These are phyloP conservation scores for Monosporascus cannonballus DNA, from an alignment of 2,329 filamentous ascomycete species.

Conservation along the genomic window DNA sequence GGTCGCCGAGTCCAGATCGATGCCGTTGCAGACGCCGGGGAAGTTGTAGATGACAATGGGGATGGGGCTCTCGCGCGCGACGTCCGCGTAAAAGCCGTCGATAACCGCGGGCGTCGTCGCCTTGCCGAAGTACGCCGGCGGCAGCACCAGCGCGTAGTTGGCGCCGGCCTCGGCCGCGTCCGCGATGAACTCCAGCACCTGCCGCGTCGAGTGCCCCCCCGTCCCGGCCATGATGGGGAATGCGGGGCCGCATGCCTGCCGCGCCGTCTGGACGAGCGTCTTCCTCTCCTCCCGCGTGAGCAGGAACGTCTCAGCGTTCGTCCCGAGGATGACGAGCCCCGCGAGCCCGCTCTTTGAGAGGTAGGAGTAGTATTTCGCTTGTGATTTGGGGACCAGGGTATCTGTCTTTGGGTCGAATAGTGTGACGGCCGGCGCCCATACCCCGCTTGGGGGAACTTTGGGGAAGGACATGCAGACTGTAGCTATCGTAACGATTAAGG, in stretches of 20 bases:
- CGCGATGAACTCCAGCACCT: slow-evolving; percentile 52
- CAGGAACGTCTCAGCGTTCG: slow-evolving; percentile 36
- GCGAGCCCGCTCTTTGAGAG: slow-evolving; percentile 32
- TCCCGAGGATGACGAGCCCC: slow-evolving; percentile 28
- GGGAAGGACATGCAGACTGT: slow-evolving; percentile 17
- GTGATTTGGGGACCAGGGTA: slow-evolving; percentile 36
- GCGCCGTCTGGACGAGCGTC: slow-evolving; percentile 49
- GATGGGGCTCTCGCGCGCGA: slow-evolving; percentile 45
- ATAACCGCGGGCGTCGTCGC: slow-evolving; percentile 52
- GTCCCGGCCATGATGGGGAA: slow-evolving; percentile 59
- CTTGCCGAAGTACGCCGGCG: slow-evolving; percentile 60
- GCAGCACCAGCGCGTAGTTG: slow-evolving; percentile 55
- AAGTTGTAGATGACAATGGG: slow-evolving; percentile 65
- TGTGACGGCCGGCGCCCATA: slow-evolving; percentile 48
- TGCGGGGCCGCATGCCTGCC: slow-evolving; percentile 42
- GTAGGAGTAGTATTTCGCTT: slow-evolving; percentile 43
- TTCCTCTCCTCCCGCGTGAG: slow-evolving; percentile 52
- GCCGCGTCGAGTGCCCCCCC: slow-evolving; percentile 57
- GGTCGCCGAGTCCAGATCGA: slow-evolving; percentile 61
- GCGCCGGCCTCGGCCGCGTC: slow-evolving; percentile 57
- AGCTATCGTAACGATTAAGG: not conserved
- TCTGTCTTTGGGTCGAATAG: slow-evolving; percentile 45
- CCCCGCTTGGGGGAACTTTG: slow-evolving; percentile 26
- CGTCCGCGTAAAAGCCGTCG: slow-evolving; percentile 51
- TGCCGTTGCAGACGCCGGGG: slow-evolving; percentile 60